Conservation (phyloP, 768 basidiomycete species). For the Gymnopilus junonius region DNA sequence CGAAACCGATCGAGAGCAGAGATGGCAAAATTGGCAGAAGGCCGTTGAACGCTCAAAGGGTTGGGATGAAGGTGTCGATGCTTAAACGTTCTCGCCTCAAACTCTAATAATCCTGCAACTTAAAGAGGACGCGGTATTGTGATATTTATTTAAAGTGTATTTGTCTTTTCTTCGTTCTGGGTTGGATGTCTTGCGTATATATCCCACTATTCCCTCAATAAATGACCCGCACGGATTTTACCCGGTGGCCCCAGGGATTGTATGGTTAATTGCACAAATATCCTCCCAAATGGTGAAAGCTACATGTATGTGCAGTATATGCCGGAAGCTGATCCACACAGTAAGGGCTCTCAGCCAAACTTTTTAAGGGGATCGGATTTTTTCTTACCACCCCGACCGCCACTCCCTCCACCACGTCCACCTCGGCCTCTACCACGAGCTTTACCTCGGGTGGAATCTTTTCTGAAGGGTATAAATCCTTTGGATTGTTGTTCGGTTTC, state of each 20-base stretch:
- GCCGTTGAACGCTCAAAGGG: constrained; percentile 84
- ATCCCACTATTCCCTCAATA: not conserved
- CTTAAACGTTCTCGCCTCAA: not conserved
- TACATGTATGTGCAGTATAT: not conserved
- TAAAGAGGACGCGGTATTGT: not conserved
- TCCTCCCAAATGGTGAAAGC: not conserved
- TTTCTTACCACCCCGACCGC: constrained; percentile 64
- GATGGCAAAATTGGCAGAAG: constrained; percentile 84
- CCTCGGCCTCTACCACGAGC: constrained; percentile 62
- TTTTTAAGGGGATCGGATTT: constrained; percentile 85
- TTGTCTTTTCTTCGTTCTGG: not conserved
- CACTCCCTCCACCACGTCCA: constrained; percentile 51
- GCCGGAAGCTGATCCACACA: not conserved
- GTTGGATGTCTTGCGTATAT: not conserved
- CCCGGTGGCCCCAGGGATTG: not conserved
- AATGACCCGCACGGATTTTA: not conserved
- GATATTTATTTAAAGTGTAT: not conserved
- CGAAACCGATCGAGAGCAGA: constrained; percentile 59
- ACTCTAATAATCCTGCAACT: not conserved
- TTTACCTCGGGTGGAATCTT: constrained; percentile 52
- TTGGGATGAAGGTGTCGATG: constrained; percentile 71
- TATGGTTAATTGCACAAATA: not conserved
- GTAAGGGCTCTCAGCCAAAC: constrained; percentile 48
- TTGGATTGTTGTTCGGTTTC: constrained; percentile 38
- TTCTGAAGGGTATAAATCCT: constrained; percentile 79